phyloP scores from a whole-genome alignment of 257 asterid species.

The Ocimum tenuiflorum region DNA sequence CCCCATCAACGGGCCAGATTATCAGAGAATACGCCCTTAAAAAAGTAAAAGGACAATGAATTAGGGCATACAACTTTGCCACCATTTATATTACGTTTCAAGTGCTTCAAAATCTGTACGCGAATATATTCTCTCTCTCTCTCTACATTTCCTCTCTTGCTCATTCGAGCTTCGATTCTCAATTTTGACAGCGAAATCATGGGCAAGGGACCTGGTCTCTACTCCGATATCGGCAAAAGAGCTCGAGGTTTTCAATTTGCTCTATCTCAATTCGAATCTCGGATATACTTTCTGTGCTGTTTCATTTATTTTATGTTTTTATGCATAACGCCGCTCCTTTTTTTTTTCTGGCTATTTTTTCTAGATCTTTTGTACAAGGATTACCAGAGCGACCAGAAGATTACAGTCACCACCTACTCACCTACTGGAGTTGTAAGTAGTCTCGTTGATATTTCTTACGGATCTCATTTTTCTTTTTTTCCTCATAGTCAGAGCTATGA shows the following conservation, averaged over 20 bases:
- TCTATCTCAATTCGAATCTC: neutral
- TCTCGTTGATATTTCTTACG: neutral
- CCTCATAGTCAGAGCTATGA: neutral
- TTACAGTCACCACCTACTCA: constrained; percentile 69
- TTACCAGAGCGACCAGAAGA: constrained; percentile 81
- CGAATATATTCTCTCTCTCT: constrained; percentile 8
- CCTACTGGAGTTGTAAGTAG: constrained; percentile 84
- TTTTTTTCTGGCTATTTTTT: neutral
- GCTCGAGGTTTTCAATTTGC: constrained; percentile 51
- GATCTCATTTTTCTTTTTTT: constrained; percentile 11
- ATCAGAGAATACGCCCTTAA: constrained; percentile 21
- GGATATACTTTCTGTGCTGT: neutral
- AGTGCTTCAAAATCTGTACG: neutral
- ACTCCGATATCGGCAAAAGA: constrained; percentile 78
- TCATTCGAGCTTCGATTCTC: constrained; percentile 6
- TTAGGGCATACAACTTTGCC: constrained; percentile 40
- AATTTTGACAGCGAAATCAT: constrained; percentile 30
- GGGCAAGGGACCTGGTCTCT: constrained; percentile 94
- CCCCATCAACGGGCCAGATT: constrained; percentile 29
- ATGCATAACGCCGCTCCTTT: neutral
- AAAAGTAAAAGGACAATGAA: constrained; percentile 13
- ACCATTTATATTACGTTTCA: constrained; percentile 17
- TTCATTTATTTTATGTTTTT: neutral
- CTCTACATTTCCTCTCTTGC: constrained; percentile 6
- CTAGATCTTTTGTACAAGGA: constrained; percentile 77